Evolutionary conservation across 352 stramenopile genomes (phyloP).

Genomic region (Phytophthora ohioensis): DNA sequence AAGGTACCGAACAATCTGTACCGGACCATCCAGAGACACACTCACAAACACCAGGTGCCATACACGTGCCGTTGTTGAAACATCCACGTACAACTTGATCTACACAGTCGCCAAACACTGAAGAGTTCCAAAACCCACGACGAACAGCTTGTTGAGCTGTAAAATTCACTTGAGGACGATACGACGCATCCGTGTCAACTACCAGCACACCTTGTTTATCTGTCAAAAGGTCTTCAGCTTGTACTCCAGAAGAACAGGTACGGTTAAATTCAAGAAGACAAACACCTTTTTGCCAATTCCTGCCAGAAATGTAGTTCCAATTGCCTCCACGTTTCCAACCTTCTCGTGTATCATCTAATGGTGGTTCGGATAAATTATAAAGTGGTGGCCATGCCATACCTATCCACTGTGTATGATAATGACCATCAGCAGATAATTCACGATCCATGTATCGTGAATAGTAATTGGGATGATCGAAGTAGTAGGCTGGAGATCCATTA

Average conservation of each 20-base stretch:
- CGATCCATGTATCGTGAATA: constrained; percentile 97
- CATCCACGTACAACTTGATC: constrained; percentile 94
- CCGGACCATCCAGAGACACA: constrained; percentile 87
- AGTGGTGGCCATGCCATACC: constrained; percentile 93
- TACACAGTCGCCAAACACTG: constrained; percentile 79
- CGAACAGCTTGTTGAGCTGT: constrained; percentile 61
- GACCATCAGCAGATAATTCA: constrained; percentile 75
- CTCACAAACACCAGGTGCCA: constrained; percentile 84
- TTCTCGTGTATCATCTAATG: constrained; percentile 92
- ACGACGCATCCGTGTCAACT: constrained; percentile 94
- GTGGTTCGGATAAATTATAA: constrained; percentile 85
- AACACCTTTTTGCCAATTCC: constrained; percentile 92
- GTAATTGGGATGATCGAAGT: constrained; percentile 96
- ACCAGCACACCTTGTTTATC: constrained; percentile 54
- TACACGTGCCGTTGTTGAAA: constrained; percentile 97
- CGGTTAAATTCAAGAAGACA: constrained; percentile 95
- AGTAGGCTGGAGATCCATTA: constrained; percentile 66
- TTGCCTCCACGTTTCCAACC: constrained; percentile 91
- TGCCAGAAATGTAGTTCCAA: constrained; percentile 67
- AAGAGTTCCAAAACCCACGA: constrained; percentile 68
- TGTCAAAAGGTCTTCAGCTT: constrained; percentile 50
- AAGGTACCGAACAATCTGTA: constrained; percentile 77
- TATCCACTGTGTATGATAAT: constrained; percentile 90
- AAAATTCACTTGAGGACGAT: constrained; percentile 86
- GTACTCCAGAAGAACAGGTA: constrained; percentile 59